phyloP scores from a whole-genome alignment of 768 basidiomycete genomes.

The Hericium erinaceus region DNA sequence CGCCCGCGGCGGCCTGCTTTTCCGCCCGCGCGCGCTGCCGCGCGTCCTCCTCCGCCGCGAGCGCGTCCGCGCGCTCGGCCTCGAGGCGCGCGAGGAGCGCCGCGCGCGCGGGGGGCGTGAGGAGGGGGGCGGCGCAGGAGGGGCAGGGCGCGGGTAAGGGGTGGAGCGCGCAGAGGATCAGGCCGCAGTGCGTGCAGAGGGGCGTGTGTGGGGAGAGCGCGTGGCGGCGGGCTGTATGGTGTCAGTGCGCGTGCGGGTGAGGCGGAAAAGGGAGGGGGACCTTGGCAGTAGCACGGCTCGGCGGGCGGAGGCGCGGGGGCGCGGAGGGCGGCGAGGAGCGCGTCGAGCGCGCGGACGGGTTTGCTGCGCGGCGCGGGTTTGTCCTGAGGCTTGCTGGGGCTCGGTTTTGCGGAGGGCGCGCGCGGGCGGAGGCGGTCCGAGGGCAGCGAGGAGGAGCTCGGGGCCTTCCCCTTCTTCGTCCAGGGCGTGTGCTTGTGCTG shows the following conservation, averaged over 20 bases:
- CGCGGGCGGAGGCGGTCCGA: conserved; percentile 1
- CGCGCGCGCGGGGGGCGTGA: neutral
- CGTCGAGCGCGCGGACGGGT: conserved; percentile 9
- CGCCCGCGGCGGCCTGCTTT: conserved; percentile 2
- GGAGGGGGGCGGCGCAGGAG: conserved; percentile 3
- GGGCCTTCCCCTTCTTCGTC: neutral
- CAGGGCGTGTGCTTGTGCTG: neutral
- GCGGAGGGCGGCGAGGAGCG: conserved; percentile 4
- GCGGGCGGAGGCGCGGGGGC: neutral
- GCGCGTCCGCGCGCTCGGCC: neutral
- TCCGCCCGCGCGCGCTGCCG: neutral
- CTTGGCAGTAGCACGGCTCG: conserved; percentile 12
- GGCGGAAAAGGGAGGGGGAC: neutral
- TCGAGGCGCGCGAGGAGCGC: conserved; percentile 8
- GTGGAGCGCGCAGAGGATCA: conserved; percentile 10
- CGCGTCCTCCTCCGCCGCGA: conserved; percentile 2
- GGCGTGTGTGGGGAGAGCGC: conserved; percentile 8
- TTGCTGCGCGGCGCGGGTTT: conserved; percentile 4
- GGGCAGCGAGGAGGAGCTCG: neutral
- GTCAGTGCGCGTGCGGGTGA: neutral
- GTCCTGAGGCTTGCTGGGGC: conserved; percentile 6
- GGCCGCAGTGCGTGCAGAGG: conserved; percentile 11
- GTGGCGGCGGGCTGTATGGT: conserved; percentile 7
- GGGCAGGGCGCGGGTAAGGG: conserved; percentile 8
- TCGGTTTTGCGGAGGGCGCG: neutral